Base-by-base conservation (phyloP, 83 land plant species). In the Picea abies region DNA sequence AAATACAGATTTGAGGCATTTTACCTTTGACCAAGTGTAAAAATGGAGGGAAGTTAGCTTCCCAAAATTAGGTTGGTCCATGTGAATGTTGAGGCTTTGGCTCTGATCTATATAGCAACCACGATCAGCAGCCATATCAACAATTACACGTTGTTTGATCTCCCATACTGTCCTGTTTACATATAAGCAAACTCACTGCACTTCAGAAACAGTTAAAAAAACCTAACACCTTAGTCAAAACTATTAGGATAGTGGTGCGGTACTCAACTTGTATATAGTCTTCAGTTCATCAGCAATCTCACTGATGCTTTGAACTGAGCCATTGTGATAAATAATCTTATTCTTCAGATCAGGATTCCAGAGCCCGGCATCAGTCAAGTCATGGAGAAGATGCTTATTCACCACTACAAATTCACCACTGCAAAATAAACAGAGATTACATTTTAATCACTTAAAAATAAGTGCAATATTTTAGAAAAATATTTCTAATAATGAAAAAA, bases 401-500 rank as follows among this genome's bases (percentile, higher is more conserved):
- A 96, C 99, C 80, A 94, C 99, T 80, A 96, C 93, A 93, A 93
- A 96, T 71, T 96, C 99, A 66, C 99, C 97, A 86, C 99, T 96
- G 94, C 25, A 62, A 78, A 37, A 71, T 4, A 39, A 19, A 66
- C 49, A 78, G 20, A 60, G 17, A 47, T 16, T 49, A 25, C 56
- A 82, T 52, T 68, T 52, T 52, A 20, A 61, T 79, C 47, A 79
- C 52, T 68, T 20, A 4, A n/a, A 76, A 8, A 7, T 7, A 62
- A 22, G 26, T 49, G 19, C 15, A 32, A 63, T 8, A 68, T n/a
- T 70, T 4, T 61, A 16, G 68, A 58, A 19, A 84, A 37, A 26
- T 79, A 60, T 44, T 5, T 9, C 56, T 61, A 71, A 63, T 44
- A 16, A 26, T 4, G 41, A 63, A 49, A 16, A 62, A 64, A 62